Percentiles rank a stretch among this genome's conserved stretches.
phyloP scores from a whole-genome alignment of 306 rosid genomes.

The Hippophae gyantsensis region DNA sequence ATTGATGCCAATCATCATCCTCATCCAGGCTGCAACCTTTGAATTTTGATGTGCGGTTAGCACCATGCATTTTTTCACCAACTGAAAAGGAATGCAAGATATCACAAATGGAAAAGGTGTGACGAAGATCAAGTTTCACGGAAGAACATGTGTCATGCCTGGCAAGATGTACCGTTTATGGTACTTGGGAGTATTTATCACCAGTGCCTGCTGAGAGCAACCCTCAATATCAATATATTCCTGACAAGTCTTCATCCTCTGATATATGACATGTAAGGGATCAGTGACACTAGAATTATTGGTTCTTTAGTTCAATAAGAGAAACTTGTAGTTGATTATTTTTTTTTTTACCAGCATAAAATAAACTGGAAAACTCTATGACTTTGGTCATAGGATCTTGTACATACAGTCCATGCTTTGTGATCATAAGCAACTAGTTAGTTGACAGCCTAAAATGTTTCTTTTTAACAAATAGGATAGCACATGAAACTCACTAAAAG shows the following conservation, averaged over 20 bases:
- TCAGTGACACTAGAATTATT: conserved; percentile 1
- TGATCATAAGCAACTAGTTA: too few relatives aligned
- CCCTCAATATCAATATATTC: conserved; percentile 73
- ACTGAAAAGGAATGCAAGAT: conserved; percentile 38
- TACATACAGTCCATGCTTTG: too few relatives aligned
- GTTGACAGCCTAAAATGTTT: too few relatives aligned
- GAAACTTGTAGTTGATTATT: too few relatives aligned
- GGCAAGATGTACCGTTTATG: conserved; percentile 83
- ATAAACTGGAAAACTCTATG: too few relatives aligned
- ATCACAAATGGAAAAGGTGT: neutral
- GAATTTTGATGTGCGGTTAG: conserved; percentile 49
- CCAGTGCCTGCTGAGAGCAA: conserved; percentile 63
- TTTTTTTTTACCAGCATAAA: too few relatives aligned
- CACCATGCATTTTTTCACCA: conserved; percentile 76
- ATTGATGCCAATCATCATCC: conserved; percentile 82
- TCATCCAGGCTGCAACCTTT: conserved; percentile 75
- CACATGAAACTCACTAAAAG: too few relatives aligned
- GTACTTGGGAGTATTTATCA: conserved; percentile 79
- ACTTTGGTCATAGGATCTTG: too few relatives aligned
- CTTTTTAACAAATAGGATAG: too few relatives aligned
- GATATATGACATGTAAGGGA: conserved; percentile 12
- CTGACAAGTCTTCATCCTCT: conserved; percentile 87
- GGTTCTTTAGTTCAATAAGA: too few relatives aligned
- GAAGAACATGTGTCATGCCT: conserved; percentile 36
- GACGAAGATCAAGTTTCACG: neutral